These are phyloP conservation scores for Annulohypoxylon stygium DNA, from an alignment of 495 filamentous ascomycete genomes.

Conservation along the genomic window DNA sequence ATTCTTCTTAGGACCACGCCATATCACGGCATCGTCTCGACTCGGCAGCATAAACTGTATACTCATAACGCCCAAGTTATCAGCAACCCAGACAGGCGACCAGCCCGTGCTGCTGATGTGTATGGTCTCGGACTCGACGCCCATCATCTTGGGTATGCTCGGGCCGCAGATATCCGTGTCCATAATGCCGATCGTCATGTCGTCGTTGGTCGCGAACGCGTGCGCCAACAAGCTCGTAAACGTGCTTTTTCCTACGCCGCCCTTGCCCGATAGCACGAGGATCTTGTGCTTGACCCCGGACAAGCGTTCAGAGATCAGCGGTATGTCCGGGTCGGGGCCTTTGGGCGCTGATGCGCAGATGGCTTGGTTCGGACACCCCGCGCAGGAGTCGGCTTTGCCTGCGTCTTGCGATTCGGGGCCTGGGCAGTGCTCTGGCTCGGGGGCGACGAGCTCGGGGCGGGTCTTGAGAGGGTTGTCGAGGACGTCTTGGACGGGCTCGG, in stretches of 20 bases:
- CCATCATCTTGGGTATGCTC: slow-evolving; percentile 97
- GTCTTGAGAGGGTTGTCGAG: slow-evolving; percentile 76
- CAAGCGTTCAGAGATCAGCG: slow-evolving; percentile 85
- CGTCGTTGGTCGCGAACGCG: slow-evolving; percentile 83
- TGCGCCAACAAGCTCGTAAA: slow-evolving; percentile 89
- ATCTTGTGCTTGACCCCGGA: slow-evolving; percentile 89
- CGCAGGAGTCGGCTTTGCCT: slow-evolving; percentile 88
- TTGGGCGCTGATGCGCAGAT: slow-evolving; percentile 96
- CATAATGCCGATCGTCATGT: slow-evolving; percentile 87
- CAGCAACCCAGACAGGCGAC: slow-evolving; percentile 93
- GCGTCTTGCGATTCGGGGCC: slow-evolving; percentile 90
- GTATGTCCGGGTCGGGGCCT: slow-evolving; percentile 94
- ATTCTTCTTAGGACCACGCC: slow-evolving; percentile 98
- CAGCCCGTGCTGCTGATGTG: slow-evolving; percentile 85
- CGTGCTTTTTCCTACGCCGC: slow-evolving; percentile 95
- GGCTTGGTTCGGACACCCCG: slow-evolving; percentile 92
- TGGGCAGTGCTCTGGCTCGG: slow-evolving; percentile 96
- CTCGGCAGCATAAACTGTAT: slow-evolving; percentile 98
- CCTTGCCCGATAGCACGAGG: slow-evolving; percentile 92
- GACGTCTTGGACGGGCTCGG: slow-evolving; percentile 71
- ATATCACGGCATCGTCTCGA: slow-evolving; percentile 93
- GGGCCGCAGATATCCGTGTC: slow-evolving; percentile 98
- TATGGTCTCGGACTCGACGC: slow-evolving; percentile 91
- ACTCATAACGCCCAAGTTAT: slow-evolving; percentile 93
- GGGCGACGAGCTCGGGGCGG: slow-evolving; percentile 86